Conservation (phyloP, 2,329 filamentous ascomycete genomes). For the Huntiella bhutanensis region DNA sequence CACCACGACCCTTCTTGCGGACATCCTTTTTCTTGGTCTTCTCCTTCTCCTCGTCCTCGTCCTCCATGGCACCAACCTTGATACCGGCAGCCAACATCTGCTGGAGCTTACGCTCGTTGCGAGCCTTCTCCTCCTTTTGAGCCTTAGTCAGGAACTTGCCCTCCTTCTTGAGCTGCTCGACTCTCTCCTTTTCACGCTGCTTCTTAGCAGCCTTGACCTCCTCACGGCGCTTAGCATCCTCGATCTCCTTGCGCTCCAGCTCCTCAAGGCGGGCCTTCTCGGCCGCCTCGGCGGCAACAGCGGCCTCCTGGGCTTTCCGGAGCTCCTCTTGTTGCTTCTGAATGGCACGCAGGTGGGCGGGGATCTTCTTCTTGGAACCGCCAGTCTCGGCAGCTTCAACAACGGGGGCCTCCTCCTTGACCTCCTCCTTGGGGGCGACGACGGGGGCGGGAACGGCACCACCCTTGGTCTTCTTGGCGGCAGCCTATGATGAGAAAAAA, state of each 20-base stretch:
- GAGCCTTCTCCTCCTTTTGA: conserved; percentile 63
- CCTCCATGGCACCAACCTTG: conserved; percentile 44
- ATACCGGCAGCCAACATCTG: conserved; percentile 68
- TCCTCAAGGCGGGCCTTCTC: conserved; percentile 47
- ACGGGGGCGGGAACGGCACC: conserved; percentile 2
- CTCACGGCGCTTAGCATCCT: conserved; percentile 50
- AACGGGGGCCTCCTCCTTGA: conserved; percentile 34
- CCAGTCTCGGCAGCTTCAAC: conserved; percentile 17
- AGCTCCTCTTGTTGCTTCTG: conserved; percentile 72
- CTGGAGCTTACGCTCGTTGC: conserved; percentile 61
- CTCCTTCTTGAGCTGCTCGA: conserved; percentile 74
- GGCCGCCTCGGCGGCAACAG: conserved; percentile 36
- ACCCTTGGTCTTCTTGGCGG: conserved; percentile 58
- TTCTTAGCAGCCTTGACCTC: conserved; percentile 63
- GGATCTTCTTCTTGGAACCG: conserved; percentile 65
- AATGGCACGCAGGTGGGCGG: conserved; percentile 49
- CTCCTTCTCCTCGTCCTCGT: conserved; percentile 17
- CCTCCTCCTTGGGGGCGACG: conserved; percentile 17
- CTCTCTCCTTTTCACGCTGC: conserved; percentile 69
- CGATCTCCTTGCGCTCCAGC: conserved; percentile 41
- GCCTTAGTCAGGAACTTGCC: conserved; percentile 76
- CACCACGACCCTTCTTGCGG: conserved; percentile 53
- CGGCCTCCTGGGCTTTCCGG: conserved; percentile 44
- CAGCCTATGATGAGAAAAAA: conserved; percentile 17
- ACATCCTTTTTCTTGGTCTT: conserved; percentile 66